Conservation (phyloP, 306 rosid species). For the Sechiopsis laciniata region DNA sequence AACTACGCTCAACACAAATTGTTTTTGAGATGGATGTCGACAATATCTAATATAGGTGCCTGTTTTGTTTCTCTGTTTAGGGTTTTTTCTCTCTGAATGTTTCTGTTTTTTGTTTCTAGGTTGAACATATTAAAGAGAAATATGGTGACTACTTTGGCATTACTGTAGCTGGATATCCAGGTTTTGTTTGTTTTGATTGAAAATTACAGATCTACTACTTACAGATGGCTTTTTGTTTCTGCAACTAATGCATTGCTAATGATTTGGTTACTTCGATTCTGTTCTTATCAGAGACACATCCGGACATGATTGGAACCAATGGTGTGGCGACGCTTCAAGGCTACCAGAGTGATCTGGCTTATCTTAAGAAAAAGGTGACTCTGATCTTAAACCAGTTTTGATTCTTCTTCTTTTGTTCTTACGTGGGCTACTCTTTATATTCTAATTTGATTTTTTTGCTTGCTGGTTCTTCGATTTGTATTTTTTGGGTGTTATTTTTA, state of each 20-base stretch:
- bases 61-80: neutral
- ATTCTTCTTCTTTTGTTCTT: neutral
- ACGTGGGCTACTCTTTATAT: neutral
- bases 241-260: neutral
- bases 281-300: conserved; percentile 71
- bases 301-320: conserved; percentile 60
- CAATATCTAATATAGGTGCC: no score
- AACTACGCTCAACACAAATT: no score
- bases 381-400: neutral
- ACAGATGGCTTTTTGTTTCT: neutral
- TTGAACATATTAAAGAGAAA: conserved; percentile 62
- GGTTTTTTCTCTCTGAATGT: neutral
- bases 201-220: neutral
- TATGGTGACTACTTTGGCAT: conserved; percentile 93
- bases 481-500: conserved; percentile 16
- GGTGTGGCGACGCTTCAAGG: conserved; percentile 72
- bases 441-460: neutral
- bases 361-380: conserved; percentile 73
- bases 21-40: no score
- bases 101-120: conserved; percentile 34
- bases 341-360: conserved; percentile 71
- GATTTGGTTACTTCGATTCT: neutral
- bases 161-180: conserved; percentile 98
- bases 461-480: conserved; percentile 4
- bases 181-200: conserved; percentile 26